Base-by-base conservation (phyloP, 1,284 basidiomycete species). In the Hymenochaete sp. region DNA sequence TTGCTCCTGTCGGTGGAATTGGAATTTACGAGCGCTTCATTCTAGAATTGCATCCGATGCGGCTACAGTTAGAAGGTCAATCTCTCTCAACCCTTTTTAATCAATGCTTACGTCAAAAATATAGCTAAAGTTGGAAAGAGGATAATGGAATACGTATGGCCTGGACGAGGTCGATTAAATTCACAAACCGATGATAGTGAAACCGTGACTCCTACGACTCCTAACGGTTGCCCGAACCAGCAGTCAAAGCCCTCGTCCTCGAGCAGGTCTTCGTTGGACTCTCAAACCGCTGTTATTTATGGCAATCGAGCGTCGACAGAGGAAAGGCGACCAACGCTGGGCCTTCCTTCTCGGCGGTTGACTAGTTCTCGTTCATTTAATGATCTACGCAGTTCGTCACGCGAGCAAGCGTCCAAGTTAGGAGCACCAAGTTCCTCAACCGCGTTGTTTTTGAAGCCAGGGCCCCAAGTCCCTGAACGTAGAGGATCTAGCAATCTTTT, bases 1-100 rank as follows among this genome's bases (percentile, higher is more conserved):
- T 91, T n/a, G 78, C 90, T 0, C 87, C 93, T 2, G 91, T 97
- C 3, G 95, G 92, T 19, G 95, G 93, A 8, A 97, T 98, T 54
- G 77, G 83, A 6, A 92, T 98, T 52, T 84, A 93, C 58, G 83
- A 92, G 61, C 71, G 76, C 24, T 90, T 96, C 56, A 79, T 87
- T 52, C 65, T 96, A 38, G 77, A 79, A 37, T 66, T 96, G 43
- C 89, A 96, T 62, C 93, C 93, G 0, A 75, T 97, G 56, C 80
- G 86, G 38, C 70, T 97, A 13, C 89, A 93, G 56, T 72, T 96
- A 40, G 92, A 95, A 27, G 45, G 45, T 47, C 10, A 11, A 39
- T 27, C 33, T 25, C 11, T 32, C 18, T 10, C 13, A 9, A 10
- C n/a, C 10, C 13, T 3, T 41, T 40, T 3, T 28, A 13, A 22